Base-by-base conservation (phyloP, 2,329 filamentous ascomycete species). In the Biscogniauxia marginata region DNA sequence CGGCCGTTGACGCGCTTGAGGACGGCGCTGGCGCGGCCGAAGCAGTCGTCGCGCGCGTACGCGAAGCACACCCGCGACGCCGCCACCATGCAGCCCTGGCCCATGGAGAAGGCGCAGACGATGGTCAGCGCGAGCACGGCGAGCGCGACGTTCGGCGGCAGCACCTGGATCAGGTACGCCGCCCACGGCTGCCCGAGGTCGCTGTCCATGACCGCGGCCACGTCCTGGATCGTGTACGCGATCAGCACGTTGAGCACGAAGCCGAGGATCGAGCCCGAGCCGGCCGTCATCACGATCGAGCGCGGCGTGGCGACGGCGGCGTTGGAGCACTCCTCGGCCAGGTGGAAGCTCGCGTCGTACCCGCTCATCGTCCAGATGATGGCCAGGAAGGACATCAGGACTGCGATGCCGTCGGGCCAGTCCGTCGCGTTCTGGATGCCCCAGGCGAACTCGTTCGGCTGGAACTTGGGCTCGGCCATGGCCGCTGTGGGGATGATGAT, bases 261-360 rank as follows among this genome's bases (percentile, higher is more conserved):
- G 47, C 88, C 88, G 59, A 88, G 78, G 2, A 87, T 59, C 1
- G 87, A 87, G 5, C 88, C 88, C 2, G 86, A 76, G 1, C 75
- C 82, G 1, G 85, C 85, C 0, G 88, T 91, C 67, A 90, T 75
- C 39, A 90, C 83, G 52, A 91, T 91, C 7, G 88, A 88, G 11
- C 88, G 82, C 0, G 88, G 88, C 8, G 86, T 83, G 24, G 88
- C 87, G 47, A 90, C 73, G 62, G 83, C 85, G 23, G 88, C 88
- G 63, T 91, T 91, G 57, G 84, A 86, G 71, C 88, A 91, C 71
- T 91, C 88, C 67, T 91, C 88, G 3, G 84, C 81, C n/a, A 91
- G 72, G 72, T 91, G 88, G 70, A 90, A 90, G 22, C 63, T 65
- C 11, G 66, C 65, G 22, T 70, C 68, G 50, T 70, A 71, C 2